phyloP scores from a whole-genome alignment of 2,329 filamentous ascomycete genomes.

The Pezicula neosporulosa region DNA sequence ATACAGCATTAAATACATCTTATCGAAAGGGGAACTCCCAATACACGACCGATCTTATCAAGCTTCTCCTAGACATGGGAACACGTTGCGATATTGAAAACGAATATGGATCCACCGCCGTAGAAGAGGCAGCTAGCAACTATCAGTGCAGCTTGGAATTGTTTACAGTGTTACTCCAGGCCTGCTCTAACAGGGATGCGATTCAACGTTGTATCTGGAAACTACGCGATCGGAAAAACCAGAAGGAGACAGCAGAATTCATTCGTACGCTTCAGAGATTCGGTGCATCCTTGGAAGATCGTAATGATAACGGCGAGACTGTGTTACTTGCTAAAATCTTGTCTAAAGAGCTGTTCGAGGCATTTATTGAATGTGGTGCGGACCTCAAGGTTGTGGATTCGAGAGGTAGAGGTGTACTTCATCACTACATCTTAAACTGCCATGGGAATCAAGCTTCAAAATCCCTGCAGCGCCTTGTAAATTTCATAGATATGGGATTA shows the following conservation, averaged over 20 bases:
- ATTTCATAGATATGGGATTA: conserved; percentile 2
- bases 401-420: conserved; percentile 1
- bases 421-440: not conserved
- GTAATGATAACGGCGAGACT: not conserved
- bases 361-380: conserved; percentile 1
- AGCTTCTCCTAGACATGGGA: conserved; percentile 4
- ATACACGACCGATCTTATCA: not conserved
- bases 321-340: not conserved
- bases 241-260: conserved; percentile 4
- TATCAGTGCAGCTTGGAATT: conserved; percentile 1
- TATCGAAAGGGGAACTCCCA: not conserved
- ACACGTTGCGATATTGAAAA: conserved; percentile 6
- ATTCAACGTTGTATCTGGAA: conserved; percentile 7
- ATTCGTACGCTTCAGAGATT: conserved; percentile 2
- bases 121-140: conserved; percentile 3
- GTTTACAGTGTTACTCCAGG: conserved; percentile 6
- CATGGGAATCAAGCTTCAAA: not conserved
- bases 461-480: not conserved
- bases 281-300: conserved; percentile 1
- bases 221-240: not conserved
- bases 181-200: conserved; percentile 2
- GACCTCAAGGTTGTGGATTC: conserved; percentile 1
- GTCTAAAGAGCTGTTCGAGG: not conserved
- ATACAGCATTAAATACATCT: conserved; percentile 6
- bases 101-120: conserved; percentile 1